Conservation (phyloP, 1,139 yeast species). For the Arxiozyma heterogenica region DNA sequence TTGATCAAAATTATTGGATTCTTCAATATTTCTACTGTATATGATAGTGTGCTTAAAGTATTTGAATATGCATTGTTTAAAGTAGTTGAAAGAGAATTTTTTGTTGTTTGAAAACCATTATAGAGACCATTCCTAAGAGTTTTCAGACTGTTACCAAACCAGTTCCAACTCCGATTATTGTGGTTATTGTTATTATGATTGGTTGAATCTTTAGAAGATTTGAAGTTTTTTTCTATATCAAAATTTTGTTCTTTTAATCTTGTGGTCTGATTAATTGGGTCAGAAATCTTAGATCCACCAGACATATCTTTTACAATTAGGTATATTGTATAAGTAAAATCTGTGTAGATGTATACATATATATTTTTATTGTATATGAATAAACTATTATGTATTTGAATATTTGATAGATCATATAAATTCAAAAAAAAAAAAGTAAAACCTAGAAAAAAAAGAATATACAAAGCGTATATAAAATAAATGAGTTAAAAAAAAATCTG, state of each 20-base stretch:
- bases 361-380: too few relatives aligned
- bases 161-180: neutral
- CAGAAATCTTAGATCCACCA: neutral
- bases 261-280: slow-evolving; percentile 8
- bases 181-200: neutral
- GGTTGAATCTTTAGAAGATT: neutral
- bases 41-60: neutral
- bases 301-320: too few relatives aligned
- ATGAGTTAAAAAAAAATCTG: too few relatives aligned
- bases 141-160: neutral
- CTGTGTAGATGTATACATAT: too few relatives aligned
- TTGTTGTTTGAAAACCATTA: slow-evolving; percentile 1
- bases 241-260: slow-evolving; percentile 1
- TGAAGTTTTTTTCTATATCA: neutral
- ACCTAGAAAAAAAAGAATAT: too few relatives aligned
- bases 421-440: too few relatives aligned
- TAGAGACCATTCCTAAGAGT: neutral
- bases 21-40: slow-evolving; percentile 31
- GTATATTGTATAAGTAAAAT: too few relatives aligned
- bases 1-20: slow-evolving; percentile 58
- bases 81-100: neutral
- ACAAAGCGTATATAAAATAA: too few relatives aligned
- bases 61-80: neutral
- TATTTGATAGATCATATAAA: too few relatives aligned
- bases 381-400: too few relatives aligned